Conservation (phyloP, 2,329 filamentous ascomycete genomes). For the Hypoxylon sp. region DNA sequence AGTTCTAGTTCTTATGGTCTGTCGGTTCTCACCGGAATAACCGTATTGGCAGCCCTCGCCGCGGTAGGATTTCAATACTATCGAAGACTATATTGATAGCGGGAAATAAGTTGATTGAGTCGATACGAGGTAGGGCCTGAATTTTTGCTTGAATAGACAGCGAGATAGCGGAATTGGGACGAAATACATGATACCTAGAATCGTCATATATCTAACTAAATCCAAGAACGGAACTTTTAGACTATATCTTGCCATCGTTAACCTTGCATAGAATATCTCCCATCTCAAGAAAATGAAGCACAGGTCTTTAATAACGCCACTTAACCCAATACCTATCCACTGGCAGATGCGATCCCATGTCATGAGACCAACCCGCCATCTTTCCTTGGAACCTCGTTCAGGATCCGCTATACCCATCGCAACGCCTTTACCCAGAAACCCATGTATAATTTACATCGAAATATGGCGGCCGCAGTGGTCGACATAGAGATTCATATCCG, state of each 20-base stretch:
- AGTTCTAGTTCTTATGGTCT: constrained; percentile 1
- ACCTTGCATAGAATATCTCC: no score
- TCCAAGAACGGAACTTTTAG: no score
- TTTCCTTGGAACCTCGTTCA: no score
- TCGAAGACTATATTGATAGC: constrained; percentile 19
- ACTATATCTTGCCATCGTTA: constrained; percentile 4
- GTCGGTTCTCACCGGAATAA: constrained; percentile 23
- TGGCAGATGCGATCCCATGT: no score
- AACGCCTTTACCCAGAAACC: background rate
- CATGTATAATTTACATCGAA: background rate
- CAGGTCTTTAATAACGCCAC: no score
- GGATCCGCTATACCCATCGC: background rate
- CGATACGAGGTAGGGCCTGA: background rate
- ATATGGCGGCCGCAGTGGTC: background rate
- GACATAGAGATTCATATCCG: background rate
- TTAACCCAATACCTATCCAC: no score
- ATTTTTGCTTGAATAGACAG: background rate
- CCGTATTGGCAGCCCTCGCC: constrained; percentile 31
- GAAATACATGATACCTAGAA: background rate
- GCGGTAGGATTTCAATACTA: constrained; percentile 39
- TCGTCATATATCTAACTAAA: no score
- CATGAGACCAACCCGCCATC: no score
- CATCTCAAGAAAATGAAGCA: no score
- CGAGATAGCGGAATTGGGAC: background rate
- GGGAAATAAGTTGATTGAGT: background rate